Conservation (phyloP, 2,329 filamentous ascomycete species). For the Ilyonectria mors-panacis region DNA sequence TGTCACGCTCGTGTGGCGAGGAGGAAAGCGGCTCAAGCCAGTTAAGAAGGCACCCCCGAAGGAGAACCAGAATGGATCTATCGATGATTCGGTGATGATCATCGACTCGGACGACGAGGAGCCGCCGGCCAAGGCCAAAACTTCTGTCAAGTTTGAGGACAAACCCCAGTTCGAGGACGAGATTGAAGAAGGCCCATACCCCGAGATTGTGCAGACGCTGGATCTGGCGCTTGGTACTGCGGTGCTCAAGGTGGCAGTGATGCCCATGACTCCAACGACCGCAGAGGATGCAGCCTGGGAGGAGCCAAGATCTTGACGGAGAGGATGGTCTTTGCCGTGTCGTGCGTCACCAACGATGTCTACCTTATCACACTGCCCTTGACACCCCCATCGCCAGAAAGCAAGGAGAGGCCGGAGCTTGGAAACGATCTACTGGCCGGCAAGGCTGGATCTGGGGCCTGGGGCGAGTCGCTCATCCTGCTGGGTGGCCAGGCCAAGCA, state of each 20-base stretch:
- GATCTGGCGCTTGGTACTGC: constrained; percentile 72
- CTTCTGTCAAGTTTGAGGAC: constrained; percentile 60
- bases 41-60: constrained; percentile 53
- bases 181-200: constrained; percentile 64
- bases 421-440: constrained; percentile 65
- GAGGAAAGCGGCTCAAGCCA: constrained; percentile 71
- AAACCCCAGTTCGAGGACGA: constrained; percentile 72
- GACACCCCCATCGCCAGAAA: constrained; percentile 72
- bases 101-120: constrained; percentile 76
- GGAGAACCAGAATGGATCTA: constrained; percentile 67
- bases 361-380: constrained; percentile 73
- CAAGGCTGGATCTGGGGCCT: constrained; percentile 72
- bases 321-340: constrained; percentile 73
- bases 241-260: constrained; percentile 69
- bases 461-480: constrained; percentile 72
- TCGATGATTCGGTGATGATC: constrained; percentile 71
- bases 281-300: constrained; percentile 64
- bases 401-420: constrained; percentile 70
- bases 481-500: constrained; percentile 68
- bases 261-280: constrained; percentile 65
- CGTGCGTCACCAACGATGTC: constrained; percentile 70
- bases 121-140: constrained; percentile 52
- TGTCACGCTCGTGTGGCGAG: constrained; percentile 73
- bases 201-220: constrained; percentile 71
- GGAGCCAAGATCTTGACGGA: constrained; percentile 66